Evolutionary conservation across 2,329 filamentous ascomycete genomes (phyloP).

Genomic region (Cadophora sp.): DNA sequence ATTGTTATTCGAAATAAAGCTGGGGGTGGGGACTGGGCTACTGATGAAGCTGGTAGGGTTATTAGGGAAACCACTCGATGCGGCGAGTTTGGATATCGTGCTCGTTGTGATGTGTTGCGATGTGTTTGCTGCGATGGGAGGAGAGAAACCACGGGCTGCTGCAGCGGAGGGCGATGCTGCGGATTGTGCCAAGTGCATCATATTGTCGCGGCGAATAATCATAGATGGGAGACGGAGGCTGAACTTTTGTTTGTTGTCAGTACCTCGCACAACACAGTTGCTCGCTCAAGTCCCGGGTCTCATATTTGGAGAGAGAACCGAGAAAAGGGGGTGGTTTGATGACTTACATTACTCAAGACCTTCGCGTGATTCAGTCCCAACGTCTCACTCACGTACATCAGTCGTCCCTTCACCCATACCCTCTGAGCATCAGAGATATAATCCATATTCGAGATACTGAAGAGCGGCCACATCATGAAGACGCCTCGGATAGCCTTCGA

Average conservation of each 20-base stretch:
- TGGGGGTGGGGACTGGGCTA: conserved; percentile 31
- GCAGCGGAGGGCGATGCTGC: conserved; percentile 23
- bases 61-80: background rate
- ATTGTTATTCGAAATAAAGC: conserved; percentile 39
- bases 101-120: conserved; percentile 12
- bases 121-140: conserved; percentile 23
- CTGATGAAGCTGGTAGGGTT: background rate
- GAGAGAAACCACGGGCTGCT: conserved; percentile 21
- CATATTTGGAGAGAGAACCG: no score
- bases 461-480: conserved; percentile 65
- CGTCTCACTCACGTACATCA: conserved; percentile 60
- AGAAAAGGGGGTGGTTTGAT: background rate
- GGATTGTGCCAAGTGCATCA: conserved; percentile 33
- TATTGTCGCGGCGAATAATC: conserved; percentile 54
- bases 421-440: conserved; percentile 65
- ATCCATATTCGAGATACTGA: conserved; percentile 61
- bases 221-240: conserved; percentile 66
- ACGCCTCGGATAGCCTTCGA: conserved; percentile 64
- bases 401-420: conserved; percentile 59
- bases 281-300: conserved; percentile 2
- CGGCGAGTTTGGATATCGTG: conserved; percentile 22
- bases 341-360: conserved; percentile 59
- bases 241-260: conserved; percentile 52
- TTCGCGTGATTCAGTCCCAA: conserved; percentile 65
- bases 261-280: background rate